These are phyloP conservation scores for Phyllosticta citriasiana DNA, from an alignment of 2,329 filamentous ascomycete species.

Conservation along the genomic window DNA sequence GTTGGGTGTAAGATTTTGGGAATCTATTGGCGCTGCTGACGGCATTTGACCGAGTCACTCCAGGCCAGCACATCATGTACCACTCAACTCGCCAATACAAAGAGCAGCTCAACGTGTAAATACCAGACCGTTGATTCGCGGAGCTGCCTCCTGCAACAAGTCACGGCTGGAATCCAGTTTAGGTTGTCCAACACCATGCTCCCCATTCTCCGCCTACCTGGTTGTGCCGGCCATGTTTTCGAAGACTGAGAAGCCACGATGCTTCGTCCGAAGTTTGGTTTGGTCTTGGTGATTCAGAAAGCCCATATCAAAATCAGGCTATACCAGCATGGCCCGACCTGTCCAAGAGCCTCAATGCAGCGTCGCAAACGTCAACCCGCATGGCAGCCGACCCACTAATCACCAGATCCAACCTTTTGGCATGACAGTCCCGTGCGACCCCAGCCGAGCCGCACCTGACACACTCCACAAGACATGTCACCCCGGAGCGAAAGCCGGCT, in stretches of 20 bases:
- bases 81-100: background rate
- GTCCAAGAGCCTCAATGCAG: background rate
- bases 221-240: background rate
- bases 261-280: background rate
- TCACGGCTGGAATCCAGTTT: background rate
- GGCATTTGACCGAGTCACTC: background rate
- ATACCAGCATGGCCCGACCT: background rate
- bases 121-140: background rate
- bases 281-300: background rate
- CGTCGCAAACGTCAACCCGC: background rate
- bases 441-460: background rate
- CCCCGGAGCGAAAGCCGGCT: background rate
- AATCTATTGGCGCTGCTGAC: background rate
- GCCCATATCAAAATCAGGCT: background rate
- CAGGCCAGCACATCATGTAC: background rate
- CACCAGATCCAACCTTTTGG: background rate
- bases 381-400: background rate
- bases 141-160: background rate
- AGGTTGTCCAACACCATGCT: too few relatives aligned
- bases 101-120: background rate
- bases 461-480: background rate
- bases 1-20: background rate
- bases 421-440: background rate
- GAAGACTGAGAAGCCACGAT: background rate
- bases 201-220: background rate